Base-by-base conservation (phyloP, 2,329 filamentous ascomycete genomes). In the Aspergillus arachidicola region DNA sequence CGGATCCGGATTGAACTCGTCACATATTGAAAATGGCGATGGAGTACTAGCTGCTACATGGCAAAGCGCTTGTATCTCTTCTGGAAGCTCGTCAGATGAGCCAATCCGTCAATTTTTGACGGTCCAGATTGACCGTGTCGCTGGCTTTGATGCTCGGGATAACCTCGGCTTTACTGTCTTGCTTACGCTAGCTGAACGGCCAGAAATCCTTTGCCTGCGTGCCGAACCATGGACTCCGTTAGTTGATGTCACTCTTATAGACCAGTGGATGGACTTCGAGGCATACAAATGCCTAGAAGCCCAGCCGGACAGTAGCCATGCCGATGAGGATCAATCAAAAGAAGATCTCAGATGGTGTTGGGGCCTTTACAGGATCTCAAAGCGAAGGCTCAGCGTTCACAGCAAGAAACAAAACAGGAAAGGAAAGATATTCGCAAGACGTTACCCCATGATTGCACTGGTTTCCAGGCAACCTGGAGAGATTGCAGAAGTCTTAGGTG, bases 401-500 rank as follows among this genome's bases (percentile, higher is more conserved):
- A 73, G 9, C 61, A 68, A 3, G 60, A 68, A 26, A 71, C 76
- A 43, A 64, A 51, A 53, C 45, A 68, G 28, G 70, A 75, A 54
- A 68, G 75, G 54, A 34, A 67, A n/a, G 68, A 66, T 26, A 72
- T 76, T 51, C 68, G 69, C 46, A 63, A 67, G 36, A 68, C 74
- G 11, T 66, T 77, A 19, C 67, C 72, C 43, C 63, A 70, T 28
- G 71, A 75, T 38, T 76, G 43, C 36, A 26, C 43, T 14, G 51
- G n/a, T 28, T 51, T n/a, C n/a, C 34, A 23, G 2, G n/a, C 45
- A 23, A 62, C 64, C 41, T 69, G 71, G 64, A 65, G 68, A 55
- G 60, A 71, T 45, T 75, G 72, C 58, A 56, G 62, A 10, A 69
- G 51, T 55, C 54, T 77, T 41, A 67, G 54, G 56, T 78, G 76